Evolutionary conservation across 2,329 filamentous ascomycete species (phyloP).

Genomic region (Ophiostoma perfectum): DNA sequence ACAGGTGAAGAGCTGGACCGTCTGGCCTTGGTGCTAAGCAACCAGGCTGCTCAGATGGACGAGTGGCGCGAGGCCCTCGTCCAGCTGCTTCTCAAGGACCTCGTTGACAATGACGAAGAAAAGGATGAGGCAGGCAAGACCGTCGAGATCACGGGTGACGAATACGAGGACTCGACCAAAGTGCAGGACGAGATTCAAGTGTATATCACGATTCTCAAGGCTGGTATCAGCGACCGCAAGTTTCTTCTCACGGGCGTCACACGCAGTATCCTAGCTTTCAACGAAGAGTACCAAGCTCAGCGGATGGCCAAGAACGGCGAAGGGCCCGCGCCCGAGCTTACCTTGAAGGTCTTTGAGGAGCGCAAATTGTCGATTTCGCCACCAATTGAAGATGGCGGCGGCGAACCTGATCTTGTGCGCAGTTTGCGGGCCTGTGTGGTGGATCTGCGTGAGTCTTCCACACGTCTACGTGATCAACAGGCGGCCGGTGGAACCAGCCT

Average conservation of each 20-base stretch:
- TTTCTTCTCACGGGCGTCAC: constrained; percentile 68
- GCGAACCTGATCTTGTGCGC: constrained; percentile 30
- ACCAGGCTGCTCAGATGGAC: constrained; percentile 64
- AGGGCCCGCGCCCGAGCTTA: constrained; percentile 64
- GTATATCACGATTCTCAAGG: constrained; percentile 73
- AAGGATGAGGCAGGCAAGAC: constrained; percentile 53
- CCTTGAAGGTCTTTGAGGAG: constrained; percentile 46
- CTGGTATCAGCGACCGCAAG: constrained; percentile 71
- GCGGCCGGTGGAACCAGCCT: constrained; percentile 36
- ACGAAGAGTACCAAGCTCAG: constrained; percentile 63
- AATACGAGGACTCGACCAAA: constrained; percentile 82
- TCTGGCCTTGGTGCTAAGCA: constrained; percentile 62
- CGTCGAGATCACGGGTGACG: constrained; percentile 68
- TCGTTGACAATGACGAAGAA: constrained; percentile 82
- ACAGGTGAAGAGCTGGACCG: constrained; percentile 61
- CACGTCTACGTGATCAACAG: constrained; percentile 45
- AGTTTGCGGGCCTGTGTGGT: constrained; percentile 68
- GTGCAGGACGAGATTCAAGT: constrained; percentile 84
- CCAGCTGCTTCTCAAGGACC: constrained; percentile 63
- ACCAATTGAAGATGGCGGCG: constrained; percentile 23
- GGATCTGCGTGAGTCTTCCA: constrained; percentile 59
- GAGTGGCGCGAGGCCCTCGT: constrained; percentile 71
- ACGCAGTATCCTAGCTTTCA: constrained; percentile 63
- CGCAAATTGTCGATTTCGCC: constrained; percentile 47
- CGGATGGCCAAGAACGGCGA: constrained; percentile 55